phyloP scores from a whole-genome alignment of 2,329 filamentous ascomycete species.

The Hypoxylon rubiginosum region DNA sequence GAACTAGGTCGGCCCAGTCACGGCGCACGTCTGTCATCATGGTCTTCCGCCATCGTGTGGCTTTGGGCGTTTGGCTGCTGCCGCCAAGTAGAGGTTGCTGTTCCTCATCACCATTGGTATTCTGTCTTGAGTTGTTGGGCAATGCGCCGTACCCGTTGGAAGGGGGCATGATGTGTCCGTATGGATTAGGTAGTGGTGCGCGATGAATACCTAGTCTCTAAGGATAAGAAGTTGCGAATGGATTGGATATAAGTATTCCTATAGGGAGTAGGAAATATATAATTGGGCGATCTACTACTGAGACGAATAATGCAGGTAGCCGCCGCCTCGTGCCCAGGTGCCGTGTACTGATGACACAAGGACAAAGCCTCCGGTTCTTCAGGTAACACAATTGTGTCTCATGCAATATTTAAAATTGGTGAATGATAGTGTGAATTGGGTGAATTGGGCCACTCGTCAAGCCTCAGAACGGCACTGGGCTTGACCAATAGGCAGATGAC shows the following conservation, averaged over 20 bases:
- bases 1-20: constrained; percentile 74
- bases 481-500: not conserved
- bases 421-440: not conserved
- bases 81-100: constrained; percentile 52
- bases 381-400: not conserved
- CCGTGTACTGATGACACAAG: not conserved
- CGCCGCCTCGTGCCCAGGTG: not conserved
- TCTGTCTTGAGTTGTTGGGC: constrained; percentile 30
- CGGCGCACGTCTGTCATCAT: constrained; percentile 67
- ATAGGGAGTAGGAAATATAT: not conserved
- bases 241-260: not conserved
- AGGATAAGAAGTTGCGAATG: not conserved
- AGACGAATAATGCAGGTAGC: constrained; percentile 9
- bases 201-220: not conserved
- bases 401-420: not conserved
- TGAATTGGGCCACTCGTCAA: not conserved
- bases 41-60: constrained; percentile 49
- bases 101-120: constrained; percentile 48
- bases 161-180: constrained; percentile 40
- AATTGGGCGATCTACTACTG: not conserved
- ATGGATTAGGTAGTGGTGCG: not conserved
- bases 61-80: constrained; percentile 28
- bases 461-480: not conserved
- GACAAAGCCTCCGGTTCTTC: not conserved
- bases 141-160: constrained; percentile 49